Evolutionary conservation across 2,329 filamentous ascomycete genomes (phyloP).

Genomic region (Fusarium sambucinum): DNA sequence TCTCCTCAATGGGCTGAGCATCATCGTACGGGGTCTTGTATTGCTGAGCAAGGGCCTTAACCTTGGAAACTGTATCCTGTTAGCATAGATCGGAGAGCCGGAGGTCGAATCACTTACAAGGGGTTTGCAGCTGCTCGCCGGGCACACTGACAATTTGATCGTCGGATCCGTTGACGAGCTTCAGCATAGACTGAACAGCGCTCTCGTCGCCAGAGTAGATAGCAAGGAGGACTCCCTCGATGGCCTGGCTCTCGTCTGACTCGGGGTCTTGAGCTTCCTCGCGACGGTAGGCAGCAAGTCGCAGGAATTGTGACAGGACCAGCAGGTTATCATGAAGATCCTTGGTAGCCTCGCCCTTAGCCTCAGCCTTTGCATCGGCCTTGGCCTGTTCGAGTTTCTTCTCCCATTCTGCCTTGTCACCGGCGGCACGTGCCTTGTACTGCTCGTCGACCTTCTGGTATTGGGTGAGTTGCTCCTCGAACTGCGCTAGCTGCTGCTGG

Average conservation of each 20-base stretch:
- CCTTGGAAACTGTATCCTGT: slow-evolving; percentile 51
- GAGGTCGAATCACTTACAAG: slow-evolving; percentile 70
- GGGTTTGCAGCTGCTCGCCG: slow-evolving; percentile 74
- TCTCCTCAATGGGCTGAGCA: slow-evolving; percentile 50
- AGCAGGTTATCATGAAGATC: slow-evolving; percentile 74
- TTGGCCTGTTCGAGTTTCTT: slow-evolving; percentile 69
- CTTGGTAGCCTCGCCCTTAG: slow-evolving; percentile 64
- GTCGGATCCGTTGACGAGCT: slow-evolving; percentile 78
- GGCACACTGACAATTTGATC: slow-evolving; percentile 75
- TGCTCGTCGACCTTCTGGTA: slow-evolving; percentile 82
- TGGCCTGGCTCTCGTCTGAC: slow-evolving; percentile 80
- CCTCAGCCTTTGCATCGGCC: slow-evolving; percentile 64
- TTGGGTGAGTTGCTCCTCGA: slow-evolving; percentile 79
- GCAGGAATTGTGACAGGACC: slow-evolving; percentile 81
- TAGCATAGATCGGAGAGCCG: slow-evolving; percentile 23
- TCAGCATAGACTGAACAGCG: slow-evolving; percentile 80
- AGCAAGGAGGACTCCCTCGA: slow-evolving; percentile 82
- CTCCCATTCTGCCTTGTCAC: slow-evolving; percentile 71
- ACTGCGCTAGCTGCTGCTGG: slow-evolving; percentile 74
- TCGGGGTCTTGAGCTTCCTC: slow-evolving; percentile 74
- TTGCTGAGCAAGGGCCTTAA: slow-evolving; percentile 62
- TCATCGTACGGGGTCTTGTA: slow-evolving; percentile 62
- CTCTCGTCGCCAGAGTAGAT: slow-evolving; percentile 83
- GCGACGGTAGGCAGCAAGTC: slow-evolving; percentile 80
- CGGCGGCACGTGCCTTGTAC: slow-evolving; percentile 70